phyloP scores from a whole-genome alignment of 148 eudicot genomes.

The Fagopyrum tataricum region DNA sequence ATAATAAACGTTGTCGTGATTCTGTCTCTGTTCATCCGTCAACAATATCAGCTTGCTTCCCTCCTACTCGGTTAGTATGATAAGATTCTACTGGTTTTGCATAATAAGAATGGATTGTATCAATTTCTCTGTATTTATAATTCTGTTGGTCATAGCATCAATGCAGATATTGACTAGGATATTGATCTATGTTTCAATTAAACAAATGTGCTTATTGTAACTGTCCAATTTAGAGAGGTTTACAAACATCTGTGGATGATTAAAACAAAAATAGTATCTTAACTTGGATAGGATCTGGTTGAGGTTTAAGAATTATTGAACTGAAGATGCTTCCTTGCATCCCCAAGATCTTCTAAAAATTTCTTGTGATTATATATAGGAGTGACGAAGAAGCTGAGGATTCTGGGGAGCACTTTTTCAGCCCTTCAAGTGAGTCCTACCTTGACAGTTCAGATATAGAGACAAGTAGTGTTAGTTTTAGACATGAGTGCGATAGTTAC shows the following conservation, averaged over 20 bases:
- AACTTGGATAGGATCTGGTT: background rate
- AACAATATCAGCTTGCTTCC: slow-evolving; percentile 32
- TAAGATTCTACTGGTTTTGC: background rate
- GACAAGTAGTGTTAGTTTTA: slow-evolving; percentile 59
- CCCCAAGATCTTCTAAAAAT: background rate
- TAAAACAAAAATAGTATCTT: too few relatives aligned
- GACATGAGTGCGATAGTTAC: slow-evolving; percentile 51
- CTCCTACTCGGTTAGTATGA: slow-evolving; percentile 52
- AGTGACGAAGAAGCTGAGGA: slow-evolving; percentile 32
- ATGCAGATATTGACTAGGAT: too few relatives aligned
- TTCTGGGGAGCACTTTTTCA: slow-evolving; percentile 40
- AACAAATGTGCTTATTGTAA: background rate
- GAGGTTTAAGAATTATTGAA: background rate
- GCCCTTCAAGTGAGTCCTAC: slow-evolving; percentile 45
- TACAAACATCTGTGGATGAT: background rate
- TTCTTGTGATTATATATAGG: background rate
- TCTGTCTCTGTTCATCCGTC: slow-evolving; percentile 31
- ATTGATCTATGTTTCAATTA: background rate
- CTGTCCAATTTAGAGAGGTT: background rate
- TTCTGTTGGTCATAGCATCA: too few relatives aligned
- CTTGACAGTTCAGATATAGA: slow-evolving; percentile 65
- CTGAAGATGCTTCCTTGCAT: too few relatives aligned
- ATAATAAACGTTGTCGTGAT: slow-evolving; percentile 7
- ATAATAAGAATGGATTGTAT: background rate
- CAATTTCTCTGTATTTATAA: too few relatives aligned